A percentile compares a stretch with the other conserved stretches of the same genome.
Conservation (phyloP, 2,329 filamentous ascomycete genomes). For the Penicillium sp. region DNA sequence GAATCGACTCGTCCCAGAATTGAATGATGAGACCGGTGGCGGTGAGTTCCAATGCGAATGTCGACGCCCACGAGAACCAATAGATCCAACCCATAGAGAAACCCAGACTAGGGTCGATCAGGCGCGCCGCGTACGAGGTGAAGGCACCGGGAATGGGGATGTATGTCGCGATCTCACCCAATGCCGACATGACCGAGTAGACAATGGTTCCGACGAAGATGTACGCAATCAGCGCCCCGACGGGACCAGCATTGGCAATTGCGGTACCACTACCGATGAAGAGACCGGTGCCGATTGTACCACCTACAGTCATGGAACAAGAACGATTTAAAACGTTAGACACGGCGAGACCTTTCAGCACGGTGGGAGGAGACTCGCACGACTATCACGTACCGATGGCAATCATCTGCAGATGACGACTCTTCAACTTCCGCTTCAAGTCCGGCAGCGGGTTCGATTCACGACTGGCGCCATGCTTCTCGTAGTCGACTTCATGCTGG, state of each 20-base stretch:
- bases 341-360: too few species aligned
- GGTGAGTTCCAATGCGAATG: slow-evolving; percentile 65
- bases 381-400: slow-evolving; percentile 66
- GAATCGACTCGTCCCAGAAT: slow-evolving; percentile 60
- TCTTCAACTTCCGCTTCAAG: slow-evolving; percentile 73
- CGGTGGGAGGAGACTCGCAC: background rate
- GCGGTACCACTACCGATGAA: slow-evolving; percentile 63
- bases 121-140: slow-evolving; percentile 67
- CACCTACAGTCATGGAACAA: slow-evolving; percentile 33
- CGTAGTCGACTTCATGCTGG: slow-evolving; percentile 29
- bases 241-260: slow-evolving; percentile 58
- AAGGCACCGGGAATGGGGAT: slow-evolving; percentile 72
- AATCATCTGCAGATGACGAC: slow-evolving; percentile 94
- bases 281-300: slow-evolving; percentile 65
- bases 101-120: slow-evolving; percentile 64
- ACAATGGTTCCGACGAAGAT: slow-evolving; percentile 65
- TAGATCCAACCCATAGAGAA: slow-evolving; percentile 80
- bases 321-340: background rate
- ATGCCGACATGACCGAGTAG: slow-evolving; percentile 64
- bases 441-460: slow-evolving; percentile 56
- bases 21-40: slow-evolving; percentile 68
- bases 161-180: slow-evolving; percentile 66
- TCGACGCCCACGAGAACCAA: slow-evolving; percentile 71
- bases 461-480: slow-evolving; percentile 34
- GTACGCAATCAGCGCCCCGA: slow-evolving; percentile 61